Base-by-base conservation (phyloP, 352 stramenopile species). In the Phytophthora pistaciae region DNA sequence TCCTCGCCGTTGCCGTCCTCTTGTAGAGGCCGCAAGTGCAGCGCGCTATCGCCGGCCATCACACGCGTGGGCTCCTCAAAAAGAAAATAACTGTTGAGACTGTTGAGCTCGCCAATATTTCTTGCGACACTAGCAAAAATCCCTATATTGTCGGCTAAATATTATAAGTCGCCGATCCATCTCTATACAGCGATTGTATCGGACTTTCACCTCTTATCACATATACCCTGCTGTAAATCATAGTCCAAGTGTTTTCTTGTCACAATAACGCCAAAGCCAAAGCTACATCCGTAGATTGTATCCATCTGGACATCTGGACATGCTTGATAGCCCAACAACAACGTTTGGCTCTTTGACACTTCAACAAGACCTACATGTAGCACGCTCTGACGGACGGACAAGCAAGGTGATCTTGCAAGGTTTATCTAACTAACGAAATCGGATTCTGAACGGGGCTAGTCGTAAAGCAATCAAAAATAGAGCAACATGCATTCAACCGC, bases 401-500 rank as follows among this genome's bases (percentile, higher is more conserved):
- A 70, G 53, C 16, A 54, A 49, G 62, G 20, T 67, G 36, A 60
- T 64, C 62, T 64, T 60, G 69, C 57, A n/a, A 7, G 5, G 44
- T 71, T 72, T 53, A 65, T 68, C 58, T 53, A 63, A 56, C 46
- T 55, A 60, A 29, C 20, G 33, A 49, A 72, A 61, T 53, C n/a
- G 7, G 10, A 27, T 53, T 29, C 8, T 57, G 63, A 66, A 54
- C 42, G 64, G 60, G 59, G 52, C 52, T 59, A 54, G 38, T 62
- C 20, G 46, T 44, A 70, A 69, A 68, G 68, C 68, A 75, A 73
- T 73, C 67, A 70, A 77, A 79, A 82, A 76, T 77, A 78, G 61
- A 79, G 72, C 72, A 82, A 82, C 70, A 77, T 77, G 67, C 63
- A 79, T 82, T 79, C 75, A 82, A 82, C 75, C 63, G 59, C 70